Evolutionary conservation across 345 rosid genomes (phyloP).

Genomic region (Salix purpurea): DNA sequence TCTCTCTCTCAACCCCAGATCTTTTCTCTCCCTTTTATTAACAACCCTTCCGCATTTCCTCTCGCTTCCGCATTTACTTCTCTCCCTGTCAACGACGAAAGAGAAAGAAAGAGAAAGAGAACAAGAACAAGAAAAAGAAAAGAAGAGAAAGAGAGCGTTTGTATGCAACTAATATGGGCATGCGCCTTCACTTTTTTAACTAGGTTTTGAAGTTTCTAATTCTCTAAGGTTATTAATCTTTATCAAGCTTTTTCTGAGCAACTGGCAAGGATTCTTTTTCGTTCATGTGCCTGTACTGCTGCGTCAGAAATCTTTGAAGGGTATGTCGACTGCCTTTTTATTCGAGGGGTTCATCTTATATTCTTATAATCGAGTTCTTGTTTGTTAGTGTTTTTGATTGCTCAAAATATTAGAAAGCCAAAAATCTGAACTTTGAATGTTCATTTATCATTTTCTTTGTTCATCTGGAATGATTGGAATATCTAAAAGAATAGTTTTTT

Average conservation of each 20-base stretch:
- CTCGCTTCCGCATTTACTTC: not conserved
- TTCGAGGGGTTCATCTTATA: not conserved
- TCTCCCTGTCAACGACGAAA: not conserved
- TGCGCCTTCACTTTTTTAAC: not conserved
- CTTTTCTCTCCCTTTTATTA: not conserved
- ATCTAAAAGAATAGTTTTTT: not conserved
- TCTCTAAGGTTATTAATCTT: not conserved
- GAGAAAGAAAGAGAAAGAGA: too few species aligned
- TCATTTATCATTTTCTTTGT: too few species aligned
- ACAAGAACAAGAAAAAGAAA: not conserved
- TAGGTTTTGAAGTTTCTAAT: not conserved
- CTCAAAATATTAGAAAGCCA: not conserved
- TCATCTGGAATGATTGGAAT: not conserved
- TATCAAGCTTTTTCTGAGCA: not conserved
- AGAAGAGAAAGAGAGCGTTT: not conserved
- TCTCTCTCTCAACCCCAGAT: not conserved
- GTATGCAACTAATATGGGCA: not conserved
- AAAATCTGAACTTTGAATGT: not conserved
- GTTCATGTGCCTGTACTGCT: not conserved
- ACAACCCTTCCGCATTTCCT: not conserved
- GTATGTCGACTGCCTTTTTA: not conserved
- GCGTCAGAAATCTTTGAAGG: not conserved
- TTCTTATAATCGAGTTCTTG: not conserved
- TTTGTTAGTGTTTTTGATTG: not conserved
- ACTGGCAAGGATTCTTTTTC: not conserved